Percentiles rank a stretch among this genome's conserved stretches.
Conservation (phyloP, 495 filamentous ascomycete genomes). For the Penicillium steckii region DNA sequence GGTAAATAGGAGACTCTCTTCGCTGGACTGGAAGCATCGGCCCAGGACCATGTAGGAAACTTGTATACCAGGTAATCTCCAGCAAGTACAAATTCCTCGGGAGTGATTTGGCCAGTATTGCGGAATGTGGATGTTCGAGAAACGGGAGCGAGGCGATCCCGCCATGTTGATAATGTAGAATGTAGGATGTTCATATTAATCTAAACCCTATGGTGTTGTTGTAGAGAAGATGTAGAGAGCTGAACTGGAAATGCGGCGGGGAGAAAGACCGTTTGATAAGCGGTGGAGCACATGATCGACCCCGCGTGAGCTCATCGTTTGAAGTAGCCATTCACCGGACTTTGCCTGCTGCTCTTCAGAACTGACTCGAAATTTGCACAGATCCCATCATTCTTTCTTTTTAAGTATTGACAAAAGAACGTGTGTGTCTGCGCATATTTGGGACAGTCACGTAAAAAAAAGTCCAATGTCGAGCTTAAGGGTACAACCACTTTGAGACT, state of each 20-base stretch:
- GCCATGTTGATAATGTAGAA: constrained; percentile 78
- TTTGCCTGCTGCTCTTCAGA: too few relatives aligned
- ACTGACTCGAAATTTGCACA: too few relatives aligned
- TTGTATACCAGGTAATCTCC: constrained; percentile 99
- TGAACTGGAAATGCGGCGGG: constrained; percentile 5
- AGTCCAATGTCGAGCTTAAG: too few relatives aligned
- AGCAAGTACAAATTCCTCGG: constrained; percentile 93
- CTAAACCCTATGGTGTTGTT: constrained; percentile 8
- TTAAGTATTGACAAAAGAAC: too few relatives aligned
- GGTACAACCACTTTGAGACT: too few relatives aligned
- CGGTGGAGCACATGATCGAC: constrained; percentile 36
- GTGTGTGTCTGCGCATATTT: too few relatives aligned
- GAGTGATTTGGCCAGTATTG: constrained; percentile 88
- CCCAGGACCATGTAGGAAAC: constrained; percentile 99
- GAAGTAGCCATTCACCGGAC: too few relatives aligned
- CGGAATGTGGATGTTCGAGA: constrained; percentile 92
- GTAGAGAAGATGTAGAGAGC: background rate
- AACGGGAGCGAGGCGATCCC: constrained; percentile 86
- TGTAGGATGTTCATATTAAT: constrained; percentile 64
- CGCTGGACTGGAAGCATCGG: constrained; percentile 72
- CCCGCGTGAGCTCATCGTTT: constrained; percentile 27
- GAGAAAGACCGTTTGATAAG: constrained; percentile 23
- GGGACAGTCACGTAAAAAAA: too few relatives aligned
- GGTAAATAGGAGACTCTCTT: constrained; percentile 83
- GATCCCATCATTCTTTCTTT: background rate